Base-by-base conservation (phyloP, 768 basidiomycete species). In the Podaxis carcinomalis region DNA sequence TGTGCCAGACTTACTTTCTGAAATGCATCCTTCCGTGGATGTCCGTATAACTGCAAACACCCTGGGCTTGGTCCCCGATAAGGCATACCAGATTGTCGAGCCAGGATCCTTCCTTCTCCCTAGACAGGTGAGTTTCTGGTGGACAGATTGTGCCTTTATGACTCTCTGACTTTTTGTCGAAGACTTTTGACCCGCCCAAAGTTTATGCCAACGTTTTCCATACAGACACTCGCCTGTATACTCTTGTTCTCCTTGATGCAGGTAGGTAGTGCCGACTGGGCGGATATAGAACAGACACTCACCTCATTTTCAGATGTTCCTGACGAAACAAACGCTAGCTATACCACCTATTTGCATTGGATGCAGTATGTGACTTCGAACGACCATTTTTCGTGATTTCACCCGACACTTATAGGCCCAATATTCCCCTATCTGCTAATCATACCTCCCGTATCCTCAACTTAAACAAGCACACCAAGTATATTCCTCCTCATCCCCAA, bases 401-500 rank as follows among this genome's bases (percentile, higher is more conserved):
- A 57, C 42, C 62, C 39, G 40, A 56, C 37, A 19, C 56, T 37
- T 51, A 51, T 66, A 93, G 92, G 65, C 92, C 92, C 36, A 95
- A 96, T 72, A 82, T 97, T 61, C 78, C 87, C 1, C 83, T 98
- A 61, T 88, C 87, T 51, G 84, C 84, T 0, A 77, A 76, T n/a
- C 78, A 68, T 66, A 72, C 75, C 66, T 58, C 68, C 65, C 77
- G 77, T 51, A 71, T 84, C 55, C 65, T 73, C 2, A 68, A 78
- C 39, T 68, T 80, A 56, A 77, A 83, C 63, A 72, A 78, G 1
- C 89, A 91, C 70, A 90, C 89, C 5, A 75, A 76, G 25, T 98
- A 95, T 72, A 78, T 95, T 64, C 91, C 96, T 4, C 97, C 95
- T 3, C 94, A 97, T 65, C 96, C 96, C 2, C 90, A 93, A 70